Evolutionary conservation across 164 flowering plant genomes (phyloP).

Genomic region (Liquidambar formosana): DNA sequence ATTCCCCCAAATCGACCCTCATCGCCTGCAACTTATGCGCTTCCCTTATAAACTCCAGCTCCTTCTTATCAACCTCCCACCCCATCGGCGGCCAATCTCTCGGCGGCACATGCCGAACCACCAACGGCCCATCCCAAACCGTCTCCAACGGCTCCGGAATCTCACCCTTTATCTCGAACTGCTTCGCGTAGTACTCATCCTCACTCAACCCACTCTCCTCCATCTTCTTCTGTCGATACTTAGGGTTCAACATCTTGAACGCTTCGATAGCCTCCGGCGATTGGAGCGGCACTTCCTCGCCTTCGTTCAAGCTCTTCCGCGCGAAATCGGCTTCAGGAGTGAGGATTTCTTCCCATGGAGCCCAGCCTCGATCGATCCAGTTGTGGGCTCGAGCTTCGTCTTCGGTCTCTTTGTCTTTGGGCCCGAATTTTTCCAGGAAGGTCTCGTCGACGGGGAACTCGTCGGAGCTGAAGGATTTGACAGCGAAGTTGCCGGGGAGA

Average conservation of each 20-base stretch:
- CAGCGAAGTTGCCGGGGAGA: constrained; percentile 12
- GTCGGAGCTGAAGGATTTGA: constrained; percentile 54
- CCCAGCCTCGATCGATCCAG: constrained; percentile 95
- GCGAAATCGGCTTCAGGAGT: constrained; percentile 91
- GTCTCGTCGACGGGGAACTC: constrained; percentile 83
- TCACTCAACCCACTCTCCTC: constrained; percentile 77
- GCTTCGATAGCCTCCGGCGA: constrained; percentile 87
- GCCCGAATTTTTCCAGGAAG: constrained; percentile 53
- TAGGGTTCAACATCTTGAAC: constrained; percentile 73
- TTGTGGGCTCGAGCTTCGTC: constrained; percentile 76
- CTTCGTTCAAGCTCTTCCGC: constrained; percentile 75
- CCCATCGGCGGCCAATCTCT: constrained; percentile 97
- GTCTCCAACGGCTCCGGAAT: constrained; percentile 72
- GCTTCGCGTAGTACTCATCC: constrained; percentile 75
- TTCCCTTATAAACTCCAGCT: constrained; percentile 77
- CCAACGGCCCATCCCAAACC: constrained; percentile 68
- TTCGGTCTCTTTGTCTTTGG: constrained; percentile 65
- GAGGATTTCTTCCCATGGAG: constrained; percentile 97
- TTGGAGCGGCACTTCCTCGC: constrained; percentile 81
- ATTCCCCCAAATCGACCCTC: constrained; percentile 51
- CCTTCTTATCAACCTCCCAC: constrained; percentile 80
- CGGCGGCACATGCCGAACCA: constrained; percentile 64
- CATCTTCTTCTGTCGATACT: constrained; percentile 66
- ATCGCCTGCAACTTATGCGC: constrained; percentile 66
- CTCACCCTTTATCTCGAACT: constrained; percentile 78